Percentiles rank a stretch among this genome's conserved stretches.
phyloP scores from a whole-genome alignment of 768 basidiomycete species.

The Lyophyllum atratum region DNA sequence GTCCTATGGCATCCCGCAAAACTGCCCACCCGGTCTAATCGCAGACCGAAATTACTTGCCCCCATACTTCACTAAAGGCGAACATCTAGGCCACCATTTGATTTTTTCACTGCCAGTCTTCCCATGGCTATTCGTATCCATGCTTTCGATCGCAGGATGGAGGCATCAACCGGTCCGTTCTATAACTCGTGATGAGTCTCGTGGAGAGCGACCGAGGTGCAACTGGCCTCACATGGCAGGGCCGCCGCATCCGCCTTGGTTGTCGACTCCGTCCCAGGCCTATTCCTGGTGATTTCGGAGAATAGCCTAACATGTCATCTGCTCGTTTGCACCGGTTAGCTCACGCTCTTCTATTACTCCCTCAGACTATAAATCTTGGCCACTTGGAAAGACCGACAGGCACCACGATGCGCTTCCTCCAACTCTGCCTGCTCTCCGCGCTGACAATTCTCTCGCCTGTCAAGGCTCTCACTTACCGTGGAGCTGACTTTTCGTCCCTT shows the following conservation, averaged over 20 bases:
- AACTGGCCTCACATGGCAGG: background rate
- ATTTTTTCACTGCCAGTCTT: background rate
- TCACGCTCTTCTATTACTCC: background rate
- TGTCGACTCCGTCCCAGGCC: background rate
- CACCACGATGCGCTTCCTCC: slow-evolving; percentile 24
- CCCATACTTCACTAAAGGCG: too few relatives aligned
- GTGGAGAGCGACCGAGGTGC: slow-evolving; percentile 6
- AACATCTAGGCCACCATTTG: too few relatives aligned
- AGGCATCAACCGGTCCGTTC: slow-evolving; percentile 8
- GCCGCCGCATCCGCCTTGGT: slow-evolving; percentile 6
- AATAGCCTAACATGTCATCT: slow-evolving; percentile 4
- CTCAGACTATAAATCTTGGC: slow-evolving; percentile 3
- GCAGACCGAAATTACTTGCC: too few relatives aligned
- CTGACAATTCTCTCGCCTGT: slow-evolving; percentile 23
- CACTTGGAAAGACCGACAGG: background rate
- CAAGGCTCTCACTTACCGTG: slow-evolving; percentile 47
- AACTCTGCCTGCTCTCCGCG: slow-evolving; percentile 17
- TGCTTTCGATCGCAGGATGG: background rate
- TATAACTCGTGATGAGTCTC: slow-evolving; percentile 12
- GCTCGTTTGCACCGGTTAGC: background rate
- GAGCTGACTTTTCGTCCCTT: slow-evolving; percentile 60
- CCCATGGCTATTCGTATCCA: background rate
- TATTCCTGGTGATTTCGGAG: slow-evolving; percentile 3
- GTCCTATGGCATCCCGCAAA: background rate
- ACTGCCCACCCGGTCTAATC: too few relatives aligned